Percentiles rank a stretch among this genome's conserved stretches.
Conservation (phyloP, 2,329 filamentous ascomycete genomes). For the Hymenoscyphus repandus region DNA sequence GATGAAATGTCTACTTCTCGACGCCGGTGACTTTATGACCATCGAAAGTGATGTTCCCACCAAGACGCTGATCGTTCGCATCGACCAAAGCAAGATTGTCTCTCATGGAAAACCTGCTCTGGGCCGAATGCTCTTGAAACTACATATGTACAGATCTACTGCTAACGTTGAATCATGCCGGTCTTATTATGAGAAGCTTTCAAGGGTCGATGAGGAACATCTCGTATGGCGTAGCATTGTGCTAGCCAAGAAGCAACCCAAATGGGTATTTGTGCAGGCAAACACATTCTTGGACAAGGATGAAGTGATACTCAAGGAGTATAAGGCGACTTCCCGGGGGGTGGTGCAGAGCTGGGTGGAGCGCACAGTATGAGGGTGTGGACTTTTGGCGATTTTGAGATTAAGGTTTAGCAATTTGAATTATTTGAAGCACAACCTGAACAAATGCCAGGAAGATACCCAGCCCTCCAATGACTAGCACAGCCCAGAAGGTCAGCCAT, state of each 20-base stretch:
- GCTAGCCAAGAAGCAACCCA: slow-evolving; percentile 49
- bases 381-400: neutral
- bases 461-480: slow-evolving; percentile 3
- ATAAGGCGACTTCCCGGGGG: slow-evolving; percentile 48
- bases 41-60: slow-evolving; percentile 30
- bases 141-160: slow-evolving; percentile 59
- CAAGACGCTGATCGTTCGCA: neutral
- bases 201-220: slow-evolving; percentile 47
- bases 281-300: slow-evolving; percentile 45
- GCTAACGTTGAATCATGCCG: slow-evolving; percentile 50
- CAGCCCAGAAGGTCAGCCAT: slow-evolving; percentile 9
- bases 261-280: slow-evolving; percentile 58
- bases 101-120: slow-evolving; percentile 52
- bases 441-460: slow-evolving; percentile 2
- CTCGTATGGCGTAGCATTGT: slow-evolving; percentile 51
- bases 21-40: slow-evolving; percentile 46
- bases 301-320: slow-evolving; percentile 48
- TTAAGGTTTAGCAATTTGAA: neutral
- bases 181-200: slow-evolving; percentile 53
- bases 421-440: slow-evolving; percentile 4
- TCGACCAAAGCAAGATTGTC: slow-evolving; percentile 35
- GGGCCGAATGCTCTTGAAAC: slow-evolving; percentile 43
- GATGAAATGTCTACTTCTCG: slow-evolving; percentile 50
- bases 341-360: slow-evolving; percentile 47
- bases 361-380: neutral